phyloP scores from a whole-genome alignment of 208 protist genomes.

The Trypanosoma vivax region DNA sequence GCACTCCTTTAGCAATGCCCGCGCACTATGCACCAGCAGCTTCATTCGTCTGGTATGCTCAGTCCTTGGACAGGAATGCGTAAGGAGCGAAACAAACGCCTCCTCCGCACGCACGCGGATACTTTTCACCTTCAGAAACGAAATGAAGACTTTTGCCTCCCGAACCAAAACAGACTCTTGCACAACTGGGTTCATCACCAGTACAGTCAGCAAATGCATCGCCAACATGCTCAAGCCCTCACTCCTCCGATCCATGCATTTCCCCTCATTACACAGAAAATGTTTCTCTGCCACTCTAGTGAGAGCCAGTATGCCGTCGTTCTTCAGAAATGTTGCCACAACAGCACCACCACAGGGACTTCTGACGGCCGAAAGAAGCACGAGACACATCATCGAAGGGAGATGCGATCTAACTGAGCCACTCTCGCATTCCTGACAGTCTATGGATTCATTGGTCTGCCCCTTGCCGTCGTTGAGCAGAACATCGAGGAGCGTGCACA shows the following conservation, averaged over 20 bases:
- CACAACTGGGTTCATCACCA: slow-evolving; percentile 11
- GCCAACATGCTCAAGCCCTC: slow-evolving; percentile 10
- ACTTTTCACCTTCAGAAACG: slow-evolving; percentile 14
- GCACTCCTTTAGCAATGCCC: slow-evolving; percentile 28
- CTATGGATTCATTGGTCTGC: neutral
- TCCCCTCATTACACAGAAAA: neutral
- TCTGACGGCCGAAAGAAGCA: slow-evolving; percentile 12
- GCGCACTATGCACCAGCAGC: slow-evolving; percentile 20
- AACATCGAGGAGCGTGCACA: slow-evolving; percentile 13
- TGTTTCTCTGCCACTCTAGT: slow-evolving; percentile 3
- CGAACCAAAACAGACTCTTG: slow-evolving; percentile 10
- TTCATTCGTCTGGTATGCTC: slow-evolving; percentile 23
- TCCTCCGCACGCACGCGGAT: slow-evolving; percentile 18
- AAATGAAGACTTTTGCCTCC: slow-evolving; percentile 15
- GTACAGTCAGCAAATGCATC: slow-evolving; percentile 15
- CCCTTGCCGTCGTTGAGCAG: slow-evolving; percentile 5
- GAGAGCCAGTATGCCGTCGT: slow-evolving; percentile 11
- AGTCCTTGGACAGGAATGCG: slow-evolving; percentile 10
- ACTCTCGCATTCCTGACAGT: neutral
- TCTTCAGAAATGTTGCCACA: slow-evolving; percentile 5
- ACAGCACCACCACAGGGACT: slow-evolving; percentile 9
- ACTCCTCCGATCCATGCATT: neutral
- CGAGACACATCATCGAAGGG: slow-evolving; percentile 4
- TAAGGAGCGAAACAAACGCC: slow-evolving; percentile 25
- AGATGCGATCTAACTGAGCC: neutral